Base-by-base conservation (phyloP, 129 eudicot species). In the Logfia minima region DNA sequence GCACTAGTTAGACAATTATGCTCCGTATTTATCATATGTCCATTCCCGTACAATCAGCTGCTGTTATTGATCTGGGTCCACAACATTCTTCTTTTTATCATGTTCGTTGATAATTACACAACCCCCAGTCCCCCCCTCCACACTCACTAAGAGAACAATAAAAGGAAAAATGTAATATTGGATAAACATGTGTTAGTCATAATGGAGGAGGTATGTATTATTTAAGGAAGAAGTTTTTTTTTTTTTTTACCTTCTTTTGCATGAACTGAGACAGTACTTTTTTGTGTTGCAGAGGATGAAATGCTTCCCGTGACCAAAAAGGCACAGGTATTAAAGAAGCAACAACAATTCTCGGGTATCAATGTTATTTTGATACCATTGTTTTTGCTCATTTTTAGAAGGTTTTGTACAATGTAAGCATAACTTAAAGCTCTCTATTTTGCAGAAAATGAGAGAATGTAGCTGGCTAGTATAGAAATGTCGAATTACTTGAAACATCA, bases 271-370 rank as follows among this genome's bases (percentile, higher is more conserved):
- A 41, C 16, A n/a, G 18, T 6, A 5, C 32, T 63, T 23, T 5
- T 81, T 60, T 29, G 5, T 29, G 56, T 76, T 85, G 84, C 95
- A 91, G 97, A 88, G 97, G 87, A 85, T 91, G 92, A 91, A 85
- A 79, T 91, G 97, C 85, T 91, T 91, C 70, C 91, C 91, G 13
- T 90, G 89, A 86, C 72, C 80, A 69, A 56, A 18, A 60, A 79
- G 31, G 70, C 6, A 41, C 5, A 81, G 70, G 70, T 68, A 29
- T 28, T 35, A 71, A 35, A 66, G 71, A 80, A 73, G 71, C 67
- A 67, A 35, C 80, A 71, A 53, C 59, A 31, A 6, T 29, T 60
- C 31, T 73, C 10, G 34, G 67, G 67, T 51, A 80, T 55, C 52
- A 10, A 29, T 67, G 34, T 74, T 55, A 74, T 80, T 74, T 56